Evolutionary conservation across 2,329 filamentous ascomycete genomes (phyloP).

Genomic region (Fusarium kyushuense): DNA sequence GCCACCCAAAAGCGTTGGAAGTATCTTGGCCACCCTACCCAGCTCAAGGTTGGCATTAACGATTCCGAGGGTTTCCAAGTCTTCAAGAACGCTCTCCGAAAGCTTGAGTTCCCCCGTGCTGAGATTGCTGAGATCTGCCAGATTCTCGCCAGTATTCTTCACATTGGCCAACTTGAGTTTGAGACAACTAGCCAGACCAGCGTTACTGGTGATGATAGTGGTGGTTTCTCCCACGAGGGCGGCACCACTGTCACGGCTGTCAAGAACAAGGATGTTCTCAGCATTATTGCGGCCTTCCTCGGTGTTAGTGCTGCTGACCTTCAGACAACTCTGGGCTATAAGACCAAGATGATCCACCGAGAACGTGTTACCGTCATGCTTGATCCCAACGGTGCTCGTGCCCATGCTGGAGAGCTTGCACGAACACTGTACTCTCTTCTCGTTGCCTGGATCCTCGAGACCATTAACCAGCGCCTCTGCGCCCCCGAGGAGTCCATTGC

Average conservation of each 20-base stretch:
- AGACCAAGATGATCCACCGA: slow-evolving; percentile 94
- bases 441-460: slow-evolving; percentile 93
- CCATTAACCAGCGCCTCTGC: slow-evolving; percentile 89
- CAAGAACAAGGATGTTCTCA: slow-evolving; percentile 91
- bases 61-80: slow-evolving; percentile 95
- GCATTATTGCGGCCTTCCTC: slow-evolving; percentile 91
- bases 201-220: slow-evolving; percentile 87
- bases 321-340: slow-evolving; percentile 91
- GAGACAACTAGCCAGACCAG: slow-evolving; percentile 83
- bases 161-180: slow-evolving; percentile 97
- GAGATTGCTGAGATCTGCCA: slow-evolving; percentile 99
- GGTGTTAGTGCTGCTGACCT: slow-evolving; percentile 85
- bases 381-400: slow-evolving; percentile 88
- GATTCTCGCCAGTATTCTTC: slow-evolving; percentile 91
- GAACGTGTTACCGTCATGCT: slow-evolving; percentile 99
- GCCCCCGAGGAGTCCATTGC: slow-evolving; percentile 87
- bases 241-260: slow-evolving; percentile 87
- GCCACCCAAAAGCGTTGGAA: slow-evolving; percentile 84
- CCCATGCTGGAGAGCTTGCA: slow-evolving; percentile 93
- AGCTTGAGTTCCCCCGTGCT: slow-evolving; percentile 90
- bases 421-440: slow-evolving; percentile 93
- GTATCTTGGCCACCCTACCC: slow-evolving; percentile 94
- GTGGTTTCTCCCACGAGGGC: slow-evolving; percentile 95
- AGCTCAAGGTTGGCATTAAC: slow-evolving; percentile 97
- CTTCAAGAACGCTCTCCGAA: slow-evolving; percentile 94